phyloP scores from a whole-genome alignment of 768 basidiomycete genomes.

The Russula olivacea region DNA sequence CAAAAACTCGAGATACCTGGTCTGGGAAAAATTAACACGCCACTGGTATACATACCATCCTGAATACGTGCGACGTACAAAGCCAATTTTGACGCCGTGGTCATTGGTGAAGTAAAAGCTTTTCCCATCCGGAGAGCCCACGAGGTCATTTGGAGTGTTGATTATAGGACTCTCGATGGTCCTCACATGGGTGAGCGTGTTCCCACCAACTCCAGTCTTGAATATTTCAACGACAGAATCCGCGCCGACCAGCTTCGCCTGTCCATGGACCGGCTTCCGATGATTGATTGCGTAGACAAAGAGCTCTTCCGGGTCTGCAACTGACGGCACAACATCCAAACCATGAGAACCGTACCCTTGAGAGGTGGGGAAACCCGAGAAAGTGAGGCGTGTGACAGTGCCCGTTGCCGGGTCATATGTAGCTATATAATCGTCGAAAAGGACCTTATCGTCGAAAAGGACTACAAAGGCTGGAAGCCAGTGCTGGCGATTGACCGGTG shows the following conservation, averaged over 20 bases:
- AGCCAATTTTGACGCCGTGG: slow-evolving; percentile 46
- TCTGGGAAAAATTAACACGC: neutral
- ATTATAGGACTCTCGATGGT: slow-evolving; percentile 55
- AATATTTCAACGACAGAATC: slow-evolving; percentile 71
- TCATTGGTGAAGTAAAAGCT: slow-evolving; percentile 71
- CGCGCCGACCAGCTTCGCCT: slow-evolving; percentile 47
- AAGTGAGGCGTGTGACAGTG: slow-evolving; percentile 40
- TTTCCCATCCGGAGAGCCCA: slow-evolving; percentile 57
- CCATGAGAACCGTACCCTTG: slow-evolving; percentile 54
- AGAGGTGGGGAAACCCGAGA: slow-evolving; percentile 30
- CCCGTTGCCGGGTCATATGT: slow-evolving; percentile 48
- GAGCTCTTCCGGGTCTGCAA: slow-evolving; percentile 42
- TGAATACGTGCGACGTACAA: slow-evolving; percentile 36
- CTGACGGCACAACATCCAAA: slow-evolving; percentile 60
- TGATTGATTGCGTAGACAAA: slow-evolving; percentile 73
- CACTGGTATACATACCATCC: no score
- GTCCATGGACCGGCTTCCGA: slow-evolving; percentile 42
- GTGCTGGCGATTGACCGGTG: slow-evolving; percentile 38
- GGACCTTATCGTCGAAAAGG: slow-evolving; percentile 36
- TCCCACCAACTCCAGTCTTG: slow-evolving; percentile 42
- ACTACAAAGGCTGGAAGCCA: slow-evolving; percentile 47
- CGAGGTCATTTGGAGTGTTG: slow-evolving; percentile 63
- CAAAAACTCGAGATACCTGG: slow-evolving; percentile 10
- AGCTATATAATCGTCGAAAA: slow-evolving; percentile 50
- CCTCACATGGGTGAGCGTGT: slow-evolving; percentile 44